These are phyloP conservation scores for Parathielavia hyrcaniae DNA, from an alignment of 495 filamentous ascomycete genomes.

Conservation along the genomic window DNA sequence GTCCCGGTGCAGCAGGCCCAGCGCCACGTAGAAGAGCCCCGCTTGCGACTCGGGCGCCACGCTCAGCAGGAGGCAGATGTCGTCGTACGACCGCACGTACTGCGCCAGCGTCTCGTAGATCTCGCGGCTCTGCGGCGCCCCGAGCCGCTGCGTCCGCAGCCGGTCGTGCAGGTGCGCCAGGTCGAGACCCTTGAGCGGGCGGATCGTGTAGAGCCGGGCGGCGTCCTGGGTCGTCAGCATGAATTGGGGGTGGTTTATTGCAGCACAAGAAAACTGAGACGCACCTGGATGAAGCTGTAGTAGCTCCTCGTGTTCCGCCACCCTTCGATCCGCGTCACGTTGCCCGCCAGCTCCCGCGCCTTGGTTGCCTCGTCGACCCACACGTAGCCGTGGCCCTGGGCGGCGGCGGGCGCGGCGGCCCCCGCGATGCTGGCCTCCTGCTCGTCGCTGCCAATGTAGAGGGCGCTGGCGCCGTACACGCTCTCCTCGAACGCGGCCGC, in stretches of 20 bases:
- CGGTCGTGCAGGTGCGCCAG: slow-evolving; percentile 89
- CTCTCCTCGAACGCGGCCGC: slow-evolving; percentile 91
- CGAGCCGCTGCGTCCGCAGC: slow-evolving; percentile 69
- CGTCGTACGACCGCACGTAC: slow-evolving; percentile 73
- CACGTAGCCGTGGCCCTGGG: slow-evolving; percentile 75
- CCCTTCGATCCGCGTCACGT: slow-evolving; percentile 86
- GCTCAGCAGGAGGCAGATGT: slow-evolving; percentile 80
- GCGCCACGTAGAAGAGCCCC: slow-evolving; percentile 83
- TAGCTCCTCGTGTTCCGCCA: slow-evolving; percentile 94
- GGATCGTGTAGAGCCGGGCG: slow-evolving; percentile 54
- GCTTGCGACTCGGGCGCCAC: slow-evolving; percentile 81
- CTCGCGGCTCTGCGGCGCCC: slow-evolving; percentile 60
- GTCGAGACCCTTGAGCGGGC: slow-evolving; percentile 77
- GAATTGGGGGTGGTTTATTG: no score
- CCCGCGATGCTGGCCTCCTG: slow-evolving; percentile 52
- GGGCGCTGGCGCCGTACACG: slow-evolving; percentile 82
- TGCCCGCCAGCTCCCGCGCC: slow-evolving; percentile 77
- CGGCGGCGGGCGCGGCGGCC: background rate
- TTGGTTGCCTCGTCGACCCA: slow-evolving; percentile 81
- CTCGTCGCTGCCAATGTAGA: slow-evolving; percentile 78
- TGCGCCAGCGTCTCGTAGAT: slow-evolving; percentile 76
- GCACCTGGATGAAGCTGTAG: slow-evolving; percentile 84
- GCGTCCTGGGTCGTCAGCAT: slow-evolving; percentile 48
- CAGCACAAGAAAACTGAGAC: slow-evolving; percentile 4
- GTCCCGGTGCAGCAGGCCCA: slow-evolving; percentile 91